Evolutionary conservation across 257 asterid species (phyloP).

Genomic region (Solanum ahanhuiri): DNA sequence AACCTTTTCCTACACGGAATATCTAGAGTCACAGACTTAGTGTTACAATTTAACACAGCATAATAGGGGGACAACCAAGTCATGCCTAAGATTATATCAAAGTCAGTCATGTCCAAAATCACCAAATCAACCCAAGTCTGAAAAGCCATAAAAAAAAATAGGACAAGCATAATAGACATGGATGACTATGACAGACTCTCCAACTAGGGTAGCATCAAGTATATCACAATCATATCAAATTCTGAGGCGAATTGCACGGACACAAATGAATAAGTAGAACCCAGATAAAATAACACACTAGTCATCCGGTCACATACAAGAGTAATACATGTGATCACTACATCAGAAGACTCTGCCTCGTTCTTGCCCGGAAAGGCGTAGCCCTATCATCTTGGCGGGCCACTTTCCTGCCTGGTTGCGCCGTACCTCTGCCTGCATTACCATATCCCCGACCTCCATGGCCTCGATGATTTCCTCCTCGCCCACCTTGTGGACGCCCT

Average conservation of each 20-base stretch:
- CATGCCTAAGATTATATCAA: background rate
- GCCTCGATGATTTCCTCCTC: too few relatives aligned
- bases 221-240: too few relatives aligned
- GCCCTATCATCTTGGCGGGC: too few relatives aligned
- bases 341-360: too few relatives aligned
- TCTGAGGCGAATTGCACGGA: background rate
- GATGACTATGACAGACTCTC: background rate
- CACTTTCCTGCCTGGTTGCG: accelerated
- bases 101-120: too few relatives aligned
- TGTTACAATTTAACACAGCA: too few relatives aligned
- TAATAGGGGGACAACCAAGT: background rate
- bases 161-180: background rate
- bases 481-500: background rate
- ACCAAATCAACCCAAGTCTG: background rate
- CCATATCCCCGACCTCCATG: too few relatives aligned
- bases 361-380: too few relatives aligned
- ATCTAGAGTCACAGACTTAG: too few relatives aligned
- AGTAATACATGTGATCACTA: too few relatives aligned
- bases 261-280: background rate
- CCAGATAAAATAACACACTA: background rate
- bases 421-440: too few relatives aligned
- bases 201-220: background rate
- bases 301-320: background rate
- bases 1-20: background rate
- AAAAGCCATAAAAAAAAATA: background rate